Base-by-base conservation (phyloP, 495 filamentous ascomycete genomes). In the Neurospora sublineolata region DNA sequence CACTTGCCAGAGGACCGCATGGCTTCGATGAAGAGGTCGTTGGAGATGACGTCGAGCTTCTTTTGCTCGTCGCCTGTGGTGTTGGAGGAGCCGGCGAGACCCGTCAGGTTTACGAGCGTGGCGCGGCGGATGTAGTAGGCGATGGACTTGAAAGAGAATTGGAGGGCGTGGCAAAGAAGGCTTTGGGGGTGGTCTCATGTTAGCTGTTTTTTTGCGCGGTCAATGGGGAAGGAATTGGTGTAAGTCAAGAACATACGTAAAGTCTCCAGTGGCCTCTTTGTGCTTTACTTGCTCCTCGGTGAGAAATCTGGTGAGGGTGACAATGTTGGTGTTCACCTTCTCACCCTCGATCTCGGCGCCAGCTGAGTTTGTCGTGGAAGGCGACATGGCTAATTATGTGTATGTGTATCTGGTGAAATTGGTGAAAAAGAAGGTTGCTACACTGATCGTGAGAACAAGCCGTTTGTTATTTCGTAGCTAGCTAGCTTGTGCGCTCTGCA, bases 141-240 rank as follows among this genome's bases (percentile, higher is more conserved):
- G 82, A 99, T 99, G 70, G 91, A 94, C 86, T 99, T 99, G 89
- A 99, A 99, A 76, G 95, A 92, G 87, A 97, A 98, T 84, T 98
- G 96, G 39, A 99, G 90, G 72, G 96, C 94, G 80, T 99, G 95
- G 86, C 93, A 97, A 70, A 99, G 88, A 33, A 99, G 88, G 76
- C 94, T 97, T 42, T 42, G 0, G 76, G 72, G 6, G 72, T 4
- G 9, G 60, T 37, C 30, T 20, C 60, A 16, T 37, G 3, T 14
- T 9, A 23, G 1, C 27, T 41, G 14, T 12, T 2, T 33, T 1
- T 18, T 16, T 41, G 39, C 39, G 12, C 39, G 39, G 23, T 16
- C 46, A 27, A 60, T 23, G n/a, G n/a, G 1, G 23, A 69, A 69
- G 18, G 40, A n/a, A 20, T 4, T 16, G 36, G 68, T 37, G 14